Evolutionary conservation across 805 yeast species (phyloP).

Genomic region (Candida nanaspora): DNA sequence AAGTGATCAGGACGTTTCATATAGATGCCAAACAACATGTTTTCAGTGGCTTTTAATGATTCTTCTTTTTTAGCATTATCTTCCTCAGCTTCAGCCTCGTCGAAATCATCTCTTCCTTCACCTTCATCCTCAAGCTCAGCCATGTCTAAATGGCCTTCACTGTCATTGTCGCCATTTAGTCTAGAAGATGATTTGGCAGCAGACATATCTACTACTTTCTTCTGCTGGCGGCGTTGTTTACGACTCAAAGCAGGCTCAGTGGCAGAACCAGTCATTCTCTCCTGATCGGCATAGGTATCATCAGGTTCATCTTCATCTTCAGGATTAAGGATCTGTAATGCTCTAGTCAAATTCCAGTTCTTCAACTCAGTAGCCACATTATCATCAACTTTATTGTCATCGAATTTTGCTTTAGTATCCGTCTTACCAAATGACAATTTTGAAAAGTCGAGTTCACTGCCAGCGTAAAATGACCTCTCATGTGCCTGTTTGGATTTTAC

Average conservation of each 20-base stretch:
- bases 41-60: conserved; percentile 41
- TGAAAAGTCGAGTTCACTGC: conserved; percentile 20
- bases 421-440: conserved; percentile 29
- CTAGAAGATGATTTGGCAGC: conserved; percentile 19
- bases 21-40: conserved; percentile 47
- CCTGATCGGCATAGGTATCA: conserved; percentile 63
- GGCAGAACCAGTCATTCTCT: conserved; percentile 26
- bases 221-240: neutral
- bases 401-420: conserved; percentile 9
- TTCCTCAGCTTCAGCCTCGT: conserved; percentile 9
- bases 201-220: neutral
- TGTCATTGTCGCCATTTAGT: conserved; percentile 15
- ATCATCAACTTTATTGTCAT: conserved; percentile 4
- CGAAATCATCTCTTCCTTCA: conserved; percentile 24
- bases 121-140: conserved; percentile 9
- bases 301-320: conserved; percentile 84
- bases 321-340: conserved; percentile 57
- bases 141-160: conserved; percentile 8
- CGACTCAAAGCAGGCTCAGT: neutral
- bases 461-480: conserved; percentile 4
- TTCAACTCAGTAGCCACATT: conserved; percentile 41
- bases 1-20: conserved; percentile 44
- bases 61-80: conserved; percentile 11
- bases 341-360: conserved; percentile 47
- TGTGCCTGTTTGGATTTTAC: conserved; percentile 23